Evolutionary conservation across 495 filamentous ascomycete species (phyloP).

Genomic region (Aspergillus taichungensis): DNA sequence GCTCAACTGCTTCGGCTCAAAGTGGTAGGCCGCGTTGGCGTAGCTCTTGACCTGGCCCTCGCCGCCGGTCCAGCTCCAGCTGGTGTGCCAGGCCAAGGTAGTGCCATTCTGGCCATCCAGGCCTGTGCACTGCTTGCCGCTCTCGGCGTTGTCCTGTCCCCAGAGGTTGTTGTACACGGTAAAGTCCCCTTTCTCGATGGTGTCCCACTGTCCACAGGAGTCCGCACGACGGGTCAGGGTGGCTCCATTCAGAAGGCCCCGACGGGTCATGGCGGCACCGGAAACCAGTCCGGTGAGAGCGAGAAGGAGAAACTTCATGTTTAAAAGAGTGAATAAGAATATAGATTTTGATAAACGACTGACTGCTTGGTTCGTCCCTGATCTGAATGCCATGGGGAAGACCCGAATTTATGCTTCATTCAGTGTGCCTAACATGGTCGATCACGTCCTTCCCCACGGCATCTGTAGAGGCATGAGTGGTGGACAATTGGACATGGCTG

Average conservation of each 20-base stretch:
- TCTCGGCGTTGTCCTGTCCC: constrained; percentile 32
- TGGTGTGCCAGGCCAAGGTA: constrained; percentile 47
- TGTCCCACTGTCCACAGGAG: constrained; percentile 44
- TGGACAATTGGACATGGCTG: too few relatives aligned
- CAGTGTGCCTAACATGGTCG: too few relatives aligned
- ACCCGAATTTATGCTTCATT: too few relatives aligned
- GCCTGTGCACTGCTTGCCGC: constrained; percentile 50
- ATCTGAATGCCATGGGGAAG: too few relatives aligned
- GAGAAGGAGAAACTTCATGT: constrained; percentile 30
- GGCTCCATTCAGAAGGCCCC: not conserved
- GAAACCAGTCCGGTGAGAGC: constrained; percentile 24
- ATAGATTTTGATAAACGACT: not conserved
- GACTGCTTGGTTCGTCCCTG: not conserved
- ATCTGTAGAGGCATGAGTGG: too few relatives aligned
- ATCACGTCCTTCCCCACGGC: too few relatives aligned
- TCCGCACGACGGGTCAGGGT: constrained; percentile 33
- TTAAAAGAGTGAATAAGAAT: constrained; percentile 6
- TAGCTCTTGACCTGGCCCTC: constrained; percentile 50
- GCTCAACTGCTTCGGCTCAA: constrained; percentile 39
- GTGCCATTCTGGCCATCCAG: constrained; percentile 37
- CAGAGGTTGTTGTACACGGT: constrained; percentile 50
- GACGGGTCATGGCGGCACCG: constrained; percentile 28
- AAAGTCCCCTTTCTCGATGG: constrained; percentile 34
- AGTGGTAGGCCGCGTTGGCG: constrained; percentile 42
- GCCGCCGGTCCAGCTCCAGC: constrained; percentile 49